Evolutionary conservation across 2,329 filamentous ascomycete species (phyloP), one percentile per base, ranked within the genome.

Genomic region (Neofusicoccum cordaticola): DNA sequence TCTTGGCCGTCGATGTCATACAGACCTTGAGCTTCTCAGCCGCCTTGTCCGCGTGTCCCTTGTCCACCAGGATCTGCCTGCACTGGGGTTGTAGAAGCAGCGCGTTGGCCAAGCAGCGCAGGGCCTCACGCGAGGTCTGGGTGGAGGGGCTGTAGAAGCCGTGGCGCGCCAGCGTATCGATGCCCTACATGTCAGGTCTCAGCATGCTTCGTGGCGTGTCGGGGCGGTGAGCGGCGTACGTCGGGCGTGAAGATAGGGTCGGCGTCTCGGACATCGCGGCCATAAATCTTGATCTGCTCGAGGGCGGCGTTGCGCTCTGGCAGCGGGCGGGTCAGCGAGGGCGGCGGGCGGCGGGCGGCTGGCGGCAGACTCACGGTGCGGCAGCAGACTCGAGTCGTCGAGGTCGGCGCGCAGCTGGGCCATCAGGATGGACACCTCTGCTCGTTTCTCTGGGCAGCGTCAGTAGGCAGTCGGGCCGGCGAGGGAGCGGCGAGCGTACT

Each of bases 71-170:
- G 50, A 85, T 83, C 73, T 94, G 89, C 58, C 91, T 86, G 47
- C 89, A 88, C 45, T 85, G 81, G 9, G 85, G 80, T 67, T 88
- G 83, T 17, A 96, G 83, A 0, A 96, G 82, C 71, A 97, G 80
- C 8, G 92, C 88, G 77, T 98, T 98, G 70, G 92, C 93, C 53
- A 98, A 78, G 70, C 92, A 93, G 70, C 92, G 86, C 44, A 97
- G 81, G 1, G 88, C 93, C 72, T 93, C 91, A 65, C 88, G 87
- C 2, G 90, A 90, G 1, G 70, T 70, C 17, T 89, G 87, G 8
- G 84, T 83, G 35, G 80, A 80, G 31, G 84, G 79, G 67, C 84
- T 86, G 57, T 91, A 84, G 71, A 97, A 91, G 3, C 89, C 90
- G 81, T 94, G 89, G 60, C 81, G 84, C 35, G 87, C 83, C 48